Base-by-base conservation (phyloP, 345 rosid genomes). In the Arabis alpina region DNA sequence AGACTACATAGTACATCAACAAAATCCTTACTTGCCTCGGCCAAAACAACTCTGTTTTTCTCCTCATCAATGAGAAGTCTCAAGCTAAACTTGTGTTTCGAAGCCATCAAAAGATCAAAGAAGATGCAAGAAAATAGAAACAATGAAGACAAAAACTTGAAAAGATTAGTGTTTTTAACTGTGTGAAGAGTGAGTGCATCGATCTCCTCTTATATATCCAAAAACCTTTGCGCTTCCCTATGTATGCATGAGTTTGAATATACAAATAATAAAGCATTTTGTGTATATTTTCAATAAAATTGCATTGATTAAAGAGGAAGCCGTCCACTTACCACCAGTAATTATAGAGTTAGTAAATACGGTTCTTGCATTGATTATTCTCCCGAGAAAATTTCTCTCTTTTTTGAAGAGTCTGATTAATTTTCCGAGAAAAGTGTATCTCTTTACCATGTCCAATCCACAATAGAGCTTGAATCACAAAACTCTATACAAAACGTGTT, bases 21-120 rank as follows among this genome's bases (percentile, higher is more conserved):
- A 30, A 76, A 72, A 39, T 76, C 75, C 37, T 58, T 72, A 5
- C 72, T 54, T 25, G 80, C 59, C 40, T 79, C 80, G n/a, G 72
- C 80, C 42, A 56, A 76, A 43, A 76, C 37, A 25, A 76, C 77
- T 39, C 40, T 62, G 51, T 57, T 79, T 28, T 60, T 24, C 27
- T 67, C 47, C 24, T 54, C 37, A 24, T 71, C 80, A 3, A 67
- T n/a, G n/a, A 71, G 67, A 12, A 79, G 79, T 45, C 55, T 79
- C 24, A 79, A 8, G n/a, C 27, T 51, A 37, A 74, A 55, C 60
- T 64, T 75, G 0, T 13, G 54, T 2, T 53, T 50, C 2, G 3
- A 9, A 58, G 67, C 74, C 74, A 70, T 70, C 14, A 50, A 51
- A 59, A 25, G 13, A 54, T 30, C 16, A 43, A 32, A 4, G 25